Evolutionary conservation across 495 filamentous ascomycete species (phyloP).

Genomic region (Talaromyces proteolyticus): DNA sequence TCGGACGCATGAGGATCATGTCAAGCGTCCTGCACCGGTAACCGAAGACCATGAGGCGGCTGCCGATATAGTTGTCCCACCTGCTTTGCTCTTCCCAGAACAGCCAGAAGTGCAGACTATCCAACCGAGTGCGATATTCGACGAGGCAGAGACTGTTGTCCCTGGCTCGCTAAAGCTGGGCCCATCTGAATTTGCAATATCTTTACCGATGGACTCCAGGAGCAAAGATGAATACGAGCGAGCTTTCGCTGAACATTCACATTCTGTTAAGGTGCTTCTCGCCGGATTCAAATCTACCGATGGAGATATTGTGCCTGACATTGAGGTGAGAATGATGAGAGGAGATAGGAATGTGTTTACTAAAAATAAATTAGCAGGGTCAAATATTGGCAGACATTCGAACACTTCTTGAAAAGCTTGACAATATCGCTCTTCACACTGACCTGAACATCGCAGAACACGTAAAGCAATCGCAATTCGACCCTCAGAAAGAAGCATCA

Average conservation of each 20-base stretch:
- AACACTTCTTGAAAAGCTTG: conserved; percentile 33
- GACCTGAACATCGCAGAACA: conserved; percentile 44
- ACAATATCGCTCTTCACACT: conserved; percentile 45
- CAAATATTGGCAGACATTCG: conserved; percentile 25
- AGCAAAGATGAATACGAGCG: conserved; percentile 38
- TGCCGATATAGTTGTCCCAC: conserved; percentile 7
- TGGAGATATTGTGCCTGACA: background rate
- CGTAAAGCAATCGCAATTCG: conserved; percentile 24
- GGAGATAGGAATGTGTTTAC: background rate
- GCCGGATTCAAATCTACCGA: conserved; percentile 9
- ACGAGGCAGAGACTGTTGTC: conserved; percentile 19
- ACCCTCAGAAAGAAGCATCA: conserved; percentile 38
- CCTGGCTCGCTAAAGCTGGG: conserved; percentile 38
- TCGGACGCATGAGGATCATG: conserved; percentile 22
- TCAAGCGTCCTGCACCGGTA: conserved; percentile 12
- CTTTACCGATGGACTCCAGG: conserved; percentile 40
- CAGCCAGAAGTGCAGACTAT: conserved; percentile 28
- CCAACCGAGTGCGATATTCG: conserved; percentile 35
- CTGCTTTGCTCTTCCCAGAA: conserved; percentile 4
- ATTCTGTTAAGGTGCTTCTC: conserved; percentile 22
- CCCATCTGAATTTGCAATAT: conserved; percentile 35
- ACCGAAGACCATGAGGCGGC: conserved; percentile 16
- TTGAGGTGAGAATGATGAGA: conserved; percentile 3
- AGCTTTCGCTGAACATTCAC: conserved; percentile 19
- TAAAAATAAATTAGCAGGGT: conserved; percentile 11